Evolutionary conservation across 2,329 filamentous ascomycete species (phyloP).

Genomic region (Tolypocladium sp.): DNA sequence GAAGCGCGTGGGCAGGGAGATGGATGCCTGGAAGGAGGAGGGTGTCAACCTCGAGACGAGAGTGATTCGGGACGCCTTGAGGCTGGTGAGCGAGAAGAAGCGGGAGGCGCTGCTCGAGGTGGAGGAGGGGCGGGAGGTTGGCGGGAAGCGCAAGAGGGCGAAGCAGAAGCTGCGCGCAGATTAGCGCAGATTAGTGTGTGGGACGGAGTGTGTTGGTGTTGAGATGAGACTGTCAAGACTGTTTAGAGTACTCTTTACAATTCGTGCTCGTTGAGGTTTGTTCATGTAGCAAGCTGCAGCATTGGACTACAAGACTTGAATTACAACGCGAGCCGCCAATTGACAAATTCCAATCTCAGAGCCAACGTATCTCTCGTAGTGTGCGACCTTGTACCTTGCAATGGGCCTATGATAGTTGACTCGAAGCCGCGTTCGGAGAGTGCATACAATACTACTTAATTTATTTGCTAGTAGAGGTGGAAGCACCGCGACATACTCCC

Average conservation of each 20-base stretch:
- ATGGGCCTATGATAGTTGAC: too few species aligned
- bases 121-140: constrained; percentile 83
- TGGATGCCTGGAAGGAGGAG: constrained; percentile 81
- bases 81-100: constrained; percentile 92
- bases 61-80: constrained; percentile 76
- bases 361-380: too few species aligned
- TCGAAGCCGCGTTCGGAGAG: too few species aligned
- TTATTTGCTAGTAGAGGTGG: too few species aligned
- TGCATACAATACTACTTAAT: too few species aligned
- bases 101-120: constrained; percentile 83
- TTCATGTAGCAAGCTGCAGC: not conserved
- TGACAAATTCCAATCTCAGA: not conserved
- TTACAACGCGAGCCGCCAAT: not conserved
- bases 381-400: too few species aligned
- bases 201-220: not conserved
- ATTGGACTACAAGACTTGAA: not conserved
- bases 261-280: not conserved
- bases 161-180: constrained; percentile 45
- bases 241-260: not conserved
- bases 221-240: not conserved
- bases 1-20: constrained; percentile 64
- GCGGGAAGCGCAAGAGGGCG: constrained; percentile 65
- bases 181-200: constrained; percentile 18
- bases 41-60: constrained; percentile 90
- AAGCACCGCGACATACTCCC: too few species aligned